Evolutionary conservation across 257 asterid species (phyloP), one percentile per base, ranked within the genome.

Genomic region (Solanum pimpinellifolium): DNA sequence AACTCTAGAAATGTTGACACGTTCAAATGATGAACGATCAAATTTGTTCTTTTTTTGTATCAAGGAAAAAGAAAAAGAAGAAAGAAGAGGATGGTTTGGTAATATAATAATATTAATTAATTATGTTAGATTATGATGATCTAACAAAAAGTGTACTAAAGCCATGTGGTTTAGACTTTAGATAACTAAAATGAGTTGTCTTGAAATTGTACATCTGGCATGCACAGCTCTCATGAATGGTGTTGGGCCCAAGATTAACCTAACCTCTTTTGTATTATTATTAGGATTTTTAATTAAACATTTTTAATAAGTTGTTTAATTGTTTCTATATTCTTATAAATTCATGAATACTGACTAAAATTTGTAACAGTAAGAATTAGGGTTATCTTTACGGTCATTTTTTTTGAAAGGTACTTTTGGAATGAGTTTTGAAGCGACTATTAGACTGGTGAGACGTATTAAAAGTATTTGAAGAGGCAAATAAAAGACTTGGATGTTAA

Each of bases 121-220:
- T 73, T 74, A 74, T 37, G 52, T 37, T 74, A 10, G 81, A 37
- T 21, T 8, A 20, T 74, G 81, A 74, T 74, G 47, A 74, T 74
- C 46, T 72, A 8, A 33, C 25, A 14, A 72, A 52, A 72, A 41
- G 83, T 60, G 76, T 84, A 16, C 1, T 49, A 72, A 88, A 87
- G 84, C 86, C 96, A 91, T 93, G 95, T 91, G 84, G 41, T 93
- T 68, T 68, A 65, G 33, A 65, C 69, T 89, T 86, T 49, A 20
- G 90, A 77, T 74, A 86, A 73, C 88, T 80, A 84, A 73, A 68
- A 72, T 90, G 94, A 89, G 95, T 89, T 91, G 96, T 94, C 90
- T 86, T 88, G 49, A 83, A 33, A 84, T 83, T 80, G 73, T 86
- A 65, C 86, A 18, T 80, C 74, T 84, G 76, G 42, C 72, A 72